Percentiles rank a stretch among this genome's conserved stretches.
Conservation (phyloP, 306 rosid genomes). For the Dicorynia guianensis region DNA sequence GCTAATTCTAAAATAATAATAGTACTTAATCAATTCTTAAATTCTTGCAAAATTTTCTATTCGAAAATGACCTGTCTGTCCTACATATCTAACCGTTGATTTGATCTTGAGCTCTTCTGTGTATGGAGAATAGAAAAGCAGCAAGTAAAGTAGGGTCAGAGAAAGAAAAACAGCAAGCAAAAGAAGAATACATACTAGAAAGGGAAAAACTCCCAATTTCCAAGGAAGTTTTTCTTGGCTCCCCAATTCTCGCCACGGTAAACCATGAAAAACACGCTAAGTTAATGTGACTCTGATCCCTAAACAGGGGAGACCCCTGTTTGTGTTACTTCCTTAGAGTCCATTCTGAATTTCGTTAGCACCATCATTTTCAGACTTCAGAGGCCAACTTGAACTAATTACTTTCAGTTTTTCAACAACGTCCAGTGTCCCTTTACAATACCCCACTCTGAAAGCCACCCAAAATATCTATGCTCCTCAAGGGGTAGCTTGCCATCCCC, state of each 20-base stretch:
- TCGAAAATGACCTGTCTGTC: too few relatives aligned
- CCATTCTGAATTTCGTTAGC: constrained; percentile 50
- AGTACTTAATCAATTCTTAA: too few relatives aligned
- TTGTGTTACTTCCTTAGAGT: constrained; percentile 67
- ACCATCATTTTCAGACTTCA: constrained; percentile 43
- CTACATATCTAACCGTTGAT: too few relatives aligned
- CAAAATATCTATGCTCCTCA: constrained; percentile 58
- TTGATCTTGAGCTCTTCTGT: too few relatives aligned
- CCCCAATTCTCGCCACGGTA: constrained; percentile 44
- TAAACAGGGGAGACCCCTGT: constrained; percentile 58
- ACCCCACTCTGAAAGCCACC: constrained; percentile 50
- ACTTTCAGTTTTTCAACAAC: constrained; percentile 51
- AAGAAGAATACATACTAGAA: too few relatives aligned
- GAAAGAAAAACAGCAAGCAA: too few relatives aligned
- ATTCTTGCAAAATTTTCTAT: too few relatives aligned
- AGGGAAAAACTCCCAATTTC: too few relatives aligned
- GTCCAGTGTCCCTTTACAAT: constrained; percentile 45
- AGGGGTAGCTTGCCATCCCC: constrained; percentile 65
- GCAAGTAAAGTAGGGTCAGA: too few relatives aligned
- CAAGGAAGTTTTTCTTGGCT: too few relatives aligned
- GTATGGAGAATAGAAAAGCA: too few relatives aligned
- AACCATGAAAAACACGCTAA: constrained; percentile 51
- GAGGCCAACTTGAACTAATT: constrained; percentile 33
- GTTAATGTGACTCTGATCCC: constrained; percentile 48
- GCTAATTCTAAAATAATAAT: too few relatives aligned